A percentile compares a stretch with the other conserved stretches of the same genome.
These are phyloP conservation scores for Magnaporthales sp. DNA, from an alignment of 2,329 filamentous ascomycete species.

Conservation along the genomic window DNA sequence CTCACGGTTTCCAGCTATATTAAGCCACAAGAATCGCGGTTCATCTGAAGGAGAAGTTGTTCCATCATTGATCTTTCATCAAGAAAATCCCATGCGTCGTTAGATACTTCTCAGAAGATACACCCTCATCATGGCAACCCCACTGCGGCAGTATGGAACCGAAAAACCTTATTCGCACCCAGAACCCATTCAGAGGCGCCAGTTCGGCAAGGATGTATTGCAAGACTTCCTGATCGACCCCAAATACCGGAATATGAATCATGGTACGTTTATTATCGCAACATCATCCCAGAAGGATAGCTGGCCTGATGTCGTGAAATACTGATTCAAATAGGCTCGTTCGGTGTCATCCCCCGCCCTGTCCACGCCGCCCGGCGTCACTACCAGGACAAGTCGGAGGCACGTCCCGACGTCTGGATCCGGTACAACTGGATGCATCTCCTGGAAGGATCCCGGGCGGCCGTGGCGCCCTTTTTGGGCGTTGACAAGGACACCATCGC, in stretches of 20 bases:
- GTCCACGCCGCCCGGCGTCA: slow-evolving; percentile 50
- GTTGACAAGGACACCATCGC: slow-evolving; percentile 59
- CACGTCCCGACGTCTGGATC: slow-evolving; percentile 66
- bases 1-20: not conserved
- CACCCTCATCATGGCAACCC: not conserved
- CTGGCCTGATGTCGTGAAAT: not conserved
- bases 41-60: not conserved
- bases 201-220: slow-evolving; percentile 4
- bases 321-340: slow-evolving; percentile 51
- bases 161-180: not conserved
- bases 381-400: slow-evolving; percentile 62
- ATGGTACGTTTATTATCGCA: slow-evolving; percentile 43
- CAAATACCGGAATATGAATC: slow-evolving; percentile 66
- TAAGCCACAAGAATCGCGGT: not conserved
- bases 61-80: not conserved
- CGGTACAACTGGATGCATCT: slow-evolving; percentile 55
- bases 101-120: not conserved
- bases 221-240: slow-evolving; percentile 54
- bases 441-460: slow-evolving; percentile 55
- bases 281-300: not conserved
- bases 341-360: slow-evolving; percentile 61
- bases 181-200: not conserved
- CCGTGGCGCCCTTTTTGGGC: slow-evolving; percentile 54
- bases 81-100: not conserved
- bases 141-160: not conserved